These are phyloP conservation scores for Scutellaria baicalensis DNA, from an alignment of 257 asterid genomes.

Conservation along the genomic window DNA sequence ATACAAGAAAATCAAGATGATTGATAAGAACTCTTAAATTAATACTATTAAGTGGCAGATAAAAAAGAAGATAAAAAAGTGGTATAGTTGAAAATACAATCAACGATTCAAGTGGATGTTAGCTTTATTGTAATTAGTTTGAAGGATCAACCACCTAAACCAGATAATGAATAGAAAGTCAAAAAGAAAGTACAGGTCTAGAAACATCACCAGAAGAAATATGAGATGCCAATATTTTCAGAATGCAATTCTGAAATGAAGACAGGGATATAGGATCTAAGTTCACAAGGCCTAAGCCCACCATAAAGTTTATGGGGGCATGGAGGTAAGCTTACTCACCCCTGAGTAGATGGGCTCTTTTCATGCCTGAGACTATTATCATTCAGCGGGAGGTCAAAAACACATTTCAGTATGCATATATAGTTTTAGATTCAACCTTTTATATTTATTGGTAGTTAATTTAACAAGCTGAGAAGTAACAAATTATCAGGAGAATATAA, in stretches of 20 bases:
- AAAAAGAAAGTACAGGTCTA: not conserved
- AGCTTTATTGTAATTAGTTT: too few relatives aligned
- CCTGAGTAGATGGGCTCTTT: not conserved
- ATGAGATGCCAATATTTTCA: not conserved
- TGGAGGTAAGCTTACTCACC: not conserved
- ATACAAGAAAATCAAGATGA: not conserved
- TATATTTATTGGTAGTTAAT: not conserved
- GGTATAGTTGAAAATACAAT: not conserved
- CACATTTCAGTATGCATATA: not conserved
- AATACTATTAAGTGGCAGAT: not conserved
- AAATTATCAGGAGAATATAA: not conserved
- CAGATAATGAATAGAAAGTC: not conserved
- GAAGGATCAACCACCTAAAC: not conserved
- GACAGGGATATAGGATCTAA: not conserved
- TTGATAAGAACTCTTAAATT: not conserved
- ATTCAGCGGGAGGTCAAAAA: not conserved
- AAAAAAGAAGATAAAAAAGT: not conserved
- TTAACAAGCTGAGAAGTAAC: not conserved
- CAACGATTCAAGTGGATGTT: too few relatives aligned
- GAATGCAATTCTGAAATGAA: not conserved
- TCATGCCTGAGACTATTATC: not conserved
- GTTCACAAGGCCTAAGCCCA: not conserved
- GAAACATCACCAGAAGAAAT: not conserved
- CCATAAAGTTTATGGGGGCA: not conserved
- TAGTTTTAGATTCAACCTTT: not conserved